Evolutionary conservation across 192 early-diverging fungal species (phyloP), one percentile per base, ranked within the genome.

Genomic region (Backusella australiensis): DNA sequence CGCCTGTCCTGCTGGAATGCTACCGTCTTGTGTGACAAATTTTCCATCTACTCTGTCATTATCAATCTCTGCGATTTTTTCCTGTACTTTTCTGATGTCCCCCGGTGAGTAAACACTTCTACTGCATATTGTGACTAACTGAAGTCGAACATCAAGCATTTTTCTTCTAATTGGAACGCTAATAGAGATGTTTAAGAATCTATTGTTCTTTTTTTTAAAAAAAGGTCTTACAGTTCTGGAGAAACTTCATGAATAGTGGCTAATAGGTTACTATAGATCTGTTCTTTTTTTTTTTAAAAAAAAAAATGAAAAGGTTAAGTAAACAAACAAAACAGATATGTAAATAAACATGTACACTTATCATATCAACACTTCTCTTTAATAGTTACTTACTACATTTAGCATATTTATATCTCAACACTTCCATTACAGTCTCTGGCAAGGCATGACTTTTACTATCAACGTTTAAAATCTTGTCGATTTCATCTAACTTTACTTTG

Each of bases 61-160:
- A 82, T 97, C 96, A 74, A 97, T 94, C 46, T 90, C 90, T 23
- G 91, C 90, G 34, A 97, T 84, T 67, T 93, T 89, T 76, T 85
- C 82, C 77, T 96, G 94, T 75, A 92, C 77, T 34, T 86, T 86
- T 72, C 84, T 83, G 38, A 88, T 74, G 9, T 86, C 85, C 3
- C 59, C 52, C 7, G 75, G 44, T 3, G 34, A 49, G 81, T 84
- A 88, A 5, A 72, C 67, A 0, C 75, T 67, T 67, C 72, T 72
- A 32, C 84, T 76, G 0, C 84, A 85, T 12, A 86, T 53, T 7
- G 79, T 78, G 17, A 82, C 85, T 46, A 94, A 78, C 71, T 90
- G 85, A 74, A 85, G 86, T 66, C 90, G 89, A 23, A 96, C 86
- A 65, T 89, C 83, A 35, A 96, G 89, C 6, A 96, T 86, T 38